Percentiles rank a stretch among this genome's conserved stretches.
These are phyloP conservation scores for Wickerhamomyces strasburgensis DNA, from an alignment of 805 yeast species.

Conservation along the genomic window DNA sequence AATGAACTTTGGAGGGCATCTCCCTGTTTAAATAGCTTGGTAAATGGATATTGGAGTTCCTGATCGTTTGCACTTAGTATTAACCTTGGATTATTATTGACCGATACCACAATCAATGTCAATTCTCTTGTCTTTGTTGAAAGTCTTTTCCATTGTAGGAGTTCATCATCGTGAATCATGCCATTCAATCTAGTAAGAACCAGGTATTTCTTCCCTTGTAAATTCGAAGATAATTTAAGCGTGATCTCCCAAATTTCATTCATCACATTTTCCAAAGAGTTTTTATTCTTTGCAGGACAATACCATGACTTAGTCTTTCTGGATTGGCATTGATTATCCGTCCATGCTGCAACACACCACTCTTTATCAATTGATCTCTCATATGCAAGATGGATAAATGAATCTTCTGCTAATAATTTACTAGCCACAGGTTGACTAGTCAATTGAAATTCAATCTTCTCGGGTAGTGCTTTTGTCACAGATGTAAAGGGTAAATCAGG, in stretches of 20 bases:
- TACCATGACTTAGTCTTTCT: constrained; percentile 65
- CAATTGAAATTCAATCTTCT: constrained; percentile 38
- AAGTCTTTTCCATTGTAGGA: constrained; percentile 72
- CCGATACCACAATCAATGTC: constrained; percentile 65
- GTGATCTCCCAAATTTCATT: constrained; percentile 66
- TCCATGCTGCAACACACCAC: constrained; percentile 88
- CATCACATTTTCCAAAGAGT: constrained; percentile 50
- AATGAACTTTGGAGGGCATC: constrained; percentile 11
- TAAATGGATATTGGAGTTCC: constrained; percentile 26
- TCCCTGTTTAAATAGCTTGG: constrained; percentile 27
- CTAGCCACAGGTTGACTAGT: constrained; percentile 31
- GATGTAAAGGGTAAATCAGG: constrained; percentile 30
- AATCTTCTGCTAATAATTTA: constrained; percentile 54
- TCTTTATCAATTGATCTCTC: constrained; percentile 73
- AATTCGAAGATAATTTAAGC: constrained; percentile 32
- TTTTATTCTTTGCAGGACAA: constrained; percentile 30
- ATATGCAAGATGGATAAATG: constrained; percentile 80
- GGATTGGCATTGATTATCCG: constrained; percentile 73
- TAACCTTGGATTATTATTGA: constrained; percentile 51
- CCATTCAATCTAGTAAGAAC: constrained; percentile 68
- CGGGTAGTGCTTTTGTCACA: constrained; percentile 38
- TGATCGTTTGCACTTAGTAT: constrained; percentile 29
- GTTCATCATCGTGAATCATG: constrained; percentile 75
- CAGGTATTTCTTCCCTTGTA: constrained; percentile 46
- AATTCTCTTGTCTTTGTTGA: constrained; percentile 52